Evolutionary conservation across 306 rosid genomes (phyloP).

Genomic region (Cucumis hystrix): DNA sequence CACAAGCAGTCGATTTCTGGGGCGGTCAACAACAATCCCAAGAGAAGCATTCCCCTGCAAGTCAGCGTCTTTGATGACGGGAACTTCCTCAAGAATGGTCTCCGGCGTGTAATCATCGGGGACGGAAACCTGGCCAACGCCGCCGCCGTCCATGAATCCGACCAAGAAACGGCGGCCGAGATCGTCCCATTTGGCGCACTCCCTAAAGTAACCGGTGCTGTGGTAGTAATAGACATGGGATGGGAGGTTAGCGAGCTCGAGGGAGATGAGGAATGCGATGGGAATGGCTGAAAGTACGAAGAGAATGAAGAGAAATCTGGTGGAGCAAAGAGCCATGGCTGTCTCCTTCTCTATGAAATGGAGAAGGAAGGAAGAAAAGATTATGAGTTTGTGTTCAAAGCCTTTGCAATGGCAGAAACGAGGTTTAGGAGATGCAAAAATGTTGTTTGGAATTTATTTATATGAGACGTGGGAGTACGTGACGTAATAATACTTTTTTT

Average conservation of each 20-base stretch:
- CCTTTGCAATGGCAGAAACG: background rate
- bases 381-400: background rate
- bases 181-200: slow-evolving; percentile 73
- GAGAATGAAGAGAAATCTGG: slow-evolving; percentile 26
- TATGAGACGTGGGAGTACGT: background rate
- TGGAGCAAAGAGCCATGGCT: slow-evolving; percentile 27
- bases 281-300: slow-evolving; percentile 57
- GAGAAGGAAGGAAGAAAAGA: background rate
- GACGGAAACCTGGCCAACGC: slow-evolving; percentile 38
- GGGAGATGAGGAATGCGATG: slow-evolving; percentile 45
- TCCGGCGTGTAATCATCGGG: slow-evolving; percentile 14
- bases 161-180: slow-evolving; percentile 46
- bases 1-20: slow-evolving; percentile 52
- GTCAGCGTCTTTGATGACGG: slow-evolving; percentile 28
- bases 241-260: slow-evolving; percentile 44
- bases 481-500: too few relatives aligned
- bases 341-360: background rate
- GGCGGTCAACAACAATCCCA: slow-evolving; percentile 41
- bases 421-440: background rate
- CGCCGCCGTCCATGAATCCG: slow-evolving; percentile 40
- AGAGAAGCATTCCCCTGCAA: slow-evolving; percentile 61
- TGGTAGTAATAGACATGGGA: slow-evolving; percentile 61
- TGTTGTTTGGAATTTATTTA: background rate
- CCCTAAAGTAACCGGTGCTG: slow-evolving; percentile 54
- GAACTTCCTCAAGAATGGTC: slow-evolving; percentile 31